phyloP scores from a whole-genome alignment of 2,329 filamentous ascomycete species.

The Penicillium sp. region DNA sequence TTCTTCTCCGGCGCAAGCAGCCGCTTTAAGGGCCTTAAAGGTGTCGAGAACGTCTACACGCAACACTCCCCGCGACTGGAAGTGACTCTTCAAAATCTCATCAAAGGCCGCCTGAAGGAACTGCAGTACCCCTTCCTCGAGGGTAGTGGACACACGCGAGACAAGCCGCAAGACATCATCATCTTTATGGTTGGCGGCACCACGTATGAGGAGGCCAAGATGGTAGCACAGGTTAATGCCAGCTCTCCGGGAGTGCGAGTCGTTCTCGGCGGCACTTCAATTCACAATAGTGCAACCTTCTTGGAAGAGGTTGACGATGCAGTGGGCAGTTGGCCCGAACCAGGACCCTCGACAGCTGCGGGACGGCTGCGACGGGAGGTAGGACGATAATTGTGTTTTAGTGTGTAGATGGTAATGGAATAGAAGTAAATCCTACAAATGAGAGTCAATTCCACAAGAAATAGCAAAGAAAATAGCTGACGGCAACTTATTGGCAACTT shows the following conservation, averaged over 20 bases:
- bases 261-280: constrained; percentile 80
- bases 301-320: constrained; percentile 89
- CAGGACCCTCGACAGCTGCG: constrained; percentile 58
- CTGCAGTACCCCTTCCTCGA: constrained; percentile 93
- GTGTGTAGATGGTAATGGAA: constrained; percentile 4
- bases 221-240: constrained; percentile 91
- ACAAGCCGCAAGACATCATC: constrained; percentile 95
- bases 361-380: constrained; percentile 63
- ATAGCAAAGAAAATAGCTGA: background rate
- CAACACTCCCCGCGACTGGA: constrained; percentile 91
- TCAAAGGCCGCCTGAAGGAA: constrained; percentile 85
- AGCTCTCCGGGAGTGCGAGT: constrained; percentile 84
- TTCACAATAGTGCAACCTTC: constrained; percentile 87
- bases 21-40: constrained; percentile 91
- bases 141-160: constrained; percentile 77
- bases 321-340: constrained; percentile 81
- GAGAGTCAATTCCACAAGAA: background rate
- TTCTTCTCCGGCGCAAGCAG: constrained; percentile 87
- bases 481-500: background rate
- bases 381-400: constrained; percentile 46
- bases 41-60: constrained; percentile 98
- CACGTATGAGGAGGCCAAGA: constrained; percentile 96
- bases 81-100: constrained; percentile 82
- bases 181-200: constrained; percentile 91
- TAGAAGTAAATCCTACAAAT: background rate